Percentiles rank a stretch among this genome's conserved stretches.
Evolutionary conservation across 2,329 filamentous ascomycete genomes (phyloP).

Genomic region (Colletotrichum salicis): DNA sequence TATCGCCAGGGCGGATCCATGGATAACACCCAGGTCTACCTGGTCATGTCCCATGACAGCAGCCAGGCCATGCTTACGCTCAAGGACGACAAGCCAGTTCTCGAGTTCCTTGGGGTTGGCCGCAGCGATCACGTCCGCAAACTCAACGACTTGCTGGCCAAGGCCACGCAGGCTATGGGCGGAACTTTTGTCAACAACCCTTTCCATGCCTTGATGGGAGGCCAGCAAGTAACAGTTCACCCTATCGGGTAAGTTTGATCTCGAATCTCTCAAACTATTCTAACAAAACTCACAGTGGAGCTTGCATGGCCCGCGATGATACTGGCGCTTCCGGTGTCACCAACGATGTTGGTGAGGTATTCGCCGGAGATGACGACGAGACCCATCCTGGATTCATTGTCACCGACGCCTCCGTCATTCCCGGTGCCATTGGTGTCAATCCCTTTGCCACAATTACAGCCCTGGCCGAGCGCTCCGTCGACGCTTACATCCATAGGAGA

Average conservation of each 20-base stretch:
- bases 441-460: slow-evolving; percentile 77
- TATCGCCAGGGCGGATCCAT: slow-evolving; percentile 66
- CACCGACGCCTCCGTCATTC: slow-evolving; percentile 70
- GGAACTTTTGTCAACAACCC: slow-evolving; percentile 70
- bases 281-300: slow-evolving; percentile 57
- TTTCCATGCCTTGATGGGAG: slow-evolving; percentile 64
- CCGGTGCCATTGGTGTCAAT: slow-evolving; percentile 72
- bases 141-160: slow-evolving; percentile 62
- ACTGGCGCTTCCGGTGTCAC: slow-evolving; percentile 67
- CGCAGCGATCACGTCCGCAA: slow-evolving; percentile 64
- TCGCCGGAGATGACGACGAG: slow-evolving; percentile 61
- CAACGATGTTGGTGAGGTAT: slow-evolving; percentile 70
- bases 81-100: slow-evolving; percentile 67
- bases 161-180: slow-evolving; percentile 67
- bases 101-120: slow-evolving; percentile 70
- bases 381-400: slow-evolving; percentile 69
- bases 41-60: slow-evolving; percentile 75
- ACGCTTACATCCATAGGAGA: slow-evolving; percentile 56
- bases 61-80: slow-evolving; percentile 70
- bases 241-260: slow-evolving; percentile 62
- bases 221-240: slow-evolving; percentile 73
- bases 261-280: slow-evolving; percentile 14
- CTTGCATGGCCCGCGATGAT: slow-evolving; percentile 69
- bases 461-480: slow-evolving; percentile 72
- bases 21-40: slow-evolving; percentile 70